These are phyloP conservation scores for Mucor irregularis DNA, from an alignment of 371 early-diverging fungal genomes.

Conservation along the genomic window DNA sequence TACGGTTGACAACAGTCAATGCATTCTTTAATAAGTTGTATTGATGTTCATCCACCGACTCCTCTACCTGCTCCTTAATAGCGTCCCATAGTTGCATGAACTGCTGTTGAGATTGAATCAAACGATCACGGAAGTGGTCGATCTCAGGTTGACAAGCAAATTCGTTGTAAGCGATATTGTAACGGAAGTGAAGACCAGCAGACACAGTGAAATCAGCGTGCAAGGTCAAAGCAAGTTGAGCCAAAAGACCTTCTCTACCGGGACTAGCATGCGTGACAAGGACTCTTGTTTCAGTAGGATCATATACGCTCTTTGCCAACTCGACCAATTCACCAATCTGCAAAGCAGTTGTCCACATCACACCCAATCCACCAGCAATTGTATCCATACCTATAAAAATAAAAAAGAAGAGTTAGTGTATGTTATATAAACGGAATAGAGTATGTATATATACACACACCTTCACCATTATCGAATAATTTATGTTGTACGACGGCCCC, in stretches of 20 bases:
- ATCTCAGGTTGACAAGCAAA: slow-evolving; percentile 65
- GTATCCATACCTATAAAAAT: slow-evolving; percentile 50
- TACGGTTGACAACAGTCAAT: slow-evolving; percentile 56
- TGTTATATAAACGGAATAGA: neutral
- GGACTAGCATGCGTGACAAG: slow-evolving; percentile 67
- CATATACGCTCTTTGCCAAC: slow-evolving; percentile 52
- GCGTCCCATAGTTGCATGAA: slow-evolving; percentile 64
- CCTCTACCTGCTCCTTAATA: slow-evolving; percentile 61
- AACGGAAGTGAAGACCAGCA: slow-evolving; percentile 69
- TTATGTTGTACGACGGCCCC: slow-evolving; percentile 70
- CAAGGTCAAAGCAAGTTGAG: slow-evolving; percentile 60
- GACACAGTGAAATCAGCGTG: slow-evolving; percentile 70
- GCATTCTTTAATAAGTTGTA: slow-evolving; percentile 55
- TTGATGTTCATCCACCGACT: slow-evolving; percentile 57
- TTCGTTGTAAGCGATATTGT: slow-evolving; percentile 69
- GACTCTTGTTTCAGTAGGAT: slow-evolving; percentile 60
- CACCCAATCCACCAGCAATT: slow-evolving; percentile 68
- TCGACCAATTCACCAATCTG: slow-evolving; percentile 71
- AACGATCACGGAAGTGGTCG: slow-evolving; percentile 59
- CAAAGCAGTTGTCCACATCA: slow-evolving; percentile 71
- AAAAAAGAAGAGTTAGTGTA: neutral
- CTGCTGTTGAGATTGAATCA: slow-evolving; percentile 56
- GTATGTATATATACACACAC: slow-evolving; percentile 26
- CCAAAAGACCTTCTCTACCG: slow-evolving; percentile 64
- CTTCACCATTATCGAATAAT: slow-evolving; percentile 71